Evolutionary conservation across 2,329 filamentous ascomycete genomes (phyloP).

Genomic region (Hypoxylon sp.): DNA sequence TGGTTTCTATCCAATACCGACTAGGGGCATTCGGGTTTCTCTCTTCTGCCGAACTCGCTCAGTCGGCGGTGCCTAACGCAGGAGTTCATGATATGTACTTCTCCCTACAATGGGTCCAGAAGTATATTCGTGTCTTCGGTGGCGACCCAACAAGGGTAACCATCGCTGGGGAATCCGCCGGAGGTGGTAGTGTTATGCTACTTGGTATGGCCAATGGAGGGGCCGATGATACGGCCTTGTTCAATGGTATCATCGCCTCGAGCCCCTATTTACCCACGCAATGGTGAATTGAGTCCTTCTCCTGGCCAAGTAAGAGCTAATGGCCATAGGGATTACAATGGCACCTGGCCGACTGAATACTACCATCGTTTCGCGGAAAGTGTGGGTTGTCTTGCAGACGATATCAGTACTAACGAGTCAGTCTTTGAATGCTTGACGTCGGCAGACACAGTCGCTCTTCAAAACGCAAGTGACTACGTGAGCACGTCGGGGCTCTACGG

Average conservation of each 20-base stretch:
- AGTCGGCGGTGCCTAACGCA: slow-evolving; percentile 57
- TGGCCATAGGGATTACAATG: slow-evolving; percentile 48
- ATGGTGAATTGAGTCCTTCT: slow-evolving; percentile 52
- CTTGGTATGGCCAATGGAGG: slow-evolving; percentile 63
- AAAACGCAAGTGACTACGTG: slow-evolving; percentile 53
- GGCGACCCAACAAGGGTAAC: slow-evolving; percentile 67
- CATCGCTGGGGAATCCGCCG: slow-evolving; percentile 66
- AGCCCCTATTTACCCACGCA: slow-evolving; percentile 67
- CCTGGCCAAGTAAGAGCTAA: neutral
- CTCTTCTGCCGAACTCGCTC: slow-evolving; percentile 59
- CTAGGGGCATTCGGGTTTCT: slow-evolving; percentile 62
- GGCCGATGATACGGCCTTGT: slow-evolving; percentile 58
- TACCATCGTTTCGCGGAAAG: slow-evolving; percentile 53
- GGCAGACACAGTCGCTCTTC: slow-evolving; percentile 52
- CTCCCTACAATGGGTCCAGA: slow-evolving; percentile 65
- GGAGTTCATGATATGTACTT: slow-evolving; percentile 65
- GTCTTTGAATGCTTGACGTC: slow-evolving; percentile 54
- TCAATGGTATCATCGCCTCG: slow-evolving; percentile 56
- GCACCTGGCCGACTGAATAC: slow-evolving; percentile 48
- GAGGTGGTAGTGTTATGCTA: slow-evolving; percentile 62
- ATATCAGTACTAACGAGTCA: slow-evolving; percentile 33
- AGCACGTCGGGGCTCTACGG: slow-evolving; percentile 47
- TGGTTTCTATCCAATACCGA: slow-evolving; percentile 60
- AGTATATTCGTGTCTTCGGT: slow-evolving; percentile 64
- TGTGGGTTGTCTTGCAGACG: slow-evolving; percentile 51